Base-by-base conservation (phyloP, 371 early-diverging fungal species). In the Mortierella sp. region DNA sequence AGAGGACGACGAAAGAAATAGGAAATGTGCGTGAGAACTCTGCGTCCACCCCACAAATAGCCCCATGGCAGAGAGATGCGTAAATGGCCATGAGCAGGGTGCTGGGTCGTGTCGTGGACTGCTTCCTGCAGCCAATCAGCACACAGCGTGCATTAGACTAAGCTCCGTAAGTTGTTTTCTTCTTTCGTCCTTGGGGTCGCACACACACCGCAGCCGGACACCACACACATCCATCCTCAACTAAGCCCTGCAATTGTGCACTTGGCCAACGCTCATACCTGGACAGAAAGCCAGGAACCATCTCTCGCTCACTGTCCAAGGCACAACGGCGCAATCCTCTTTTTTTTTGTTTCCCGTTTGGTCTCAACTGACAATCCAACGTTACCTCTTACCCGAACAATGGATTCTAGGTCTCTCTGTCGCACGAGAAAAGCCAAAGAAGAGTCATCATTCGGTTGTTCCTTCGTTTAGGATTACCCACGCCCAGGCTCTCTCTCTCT, bases 161-260 rank as follows among this genome's bases (percentile, higher is more conserved):
- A 67, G 67, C 67, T 67, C 67, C 67, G 37, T 37, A 67, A 67
- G 67, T 67, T 67, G 61, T 34, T 64, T 64, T 40, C 37, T 67
- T 34, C 13, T 34, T 67, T 40, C 34, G 2, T 64, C 9, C 24
- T 64, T 31, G 16, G 16, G 31, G 61, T 61, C 4, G 61, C 34
- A 31, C 61, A 61, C 61, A 8, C 19, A 6, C 64, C 37, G 37
- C 64, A 64, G 6, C 43, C 6, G 43, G 43, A 40, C 43, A 40
- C 43, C 43, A 40, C 37, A 21, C 64, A 37, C 34, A 37, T 67
- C 24, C 37, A 24, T 31, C 61, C 61, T 61, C 61, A 26, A 61
- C 28, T 61, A 61, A 61, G 61, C 61, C 61, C 61, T 61, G 59
- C 28, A 28, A 57, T 26, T 57, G 19, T 16, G 4, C 43, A 40